Evolutionary conservation across 345 rosid species (phyloP).

Genomic region (Lumnitzera racemosa): DNA sequence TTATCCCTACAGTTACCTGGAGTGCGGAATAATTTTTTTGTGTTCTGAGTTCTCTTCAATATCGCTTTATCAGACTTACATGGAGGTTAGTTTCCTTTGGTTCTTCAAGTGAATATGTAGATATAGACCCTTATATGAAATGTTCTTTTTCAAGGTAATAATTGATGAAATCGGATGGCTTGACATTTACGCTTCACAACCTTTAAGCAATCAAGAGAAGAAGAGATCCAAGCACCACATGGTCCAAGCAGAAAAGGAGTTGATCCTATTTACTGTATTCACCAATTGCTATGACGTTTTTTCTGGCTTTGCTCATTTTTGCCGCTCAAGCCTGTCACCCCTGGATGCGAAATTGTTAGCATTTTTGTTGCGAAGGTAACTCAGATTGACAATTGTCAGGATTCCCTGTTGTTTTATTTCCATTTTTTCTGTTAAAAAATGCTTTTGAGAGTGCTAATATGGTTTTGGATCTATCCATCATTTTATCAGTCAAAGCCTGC

Average conservation of each 20-base stretch:
- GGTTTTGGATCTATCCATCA: conserved; percentile 9
- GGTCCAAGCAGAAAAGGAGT: conserved; percentile 64
- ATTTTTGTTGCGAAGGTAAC: conserved; percentile 55
- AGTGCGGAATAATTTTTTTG: conserved; percentile 57
- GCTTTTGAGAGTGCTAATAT: not conserved
- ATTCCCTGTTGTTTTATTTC: not conserved
- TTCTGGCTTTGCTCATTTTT: conserved; percentile 64
- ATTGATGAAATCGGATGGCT: conserved; percentile 70
- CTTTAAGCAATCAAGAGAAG: conserved; percentile 26
- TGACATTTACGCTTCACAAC: conserved; percentile 37
- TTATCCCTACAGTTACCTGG: conserved; percentile 41
- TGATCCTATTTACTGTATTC: conserved; percentile 46
- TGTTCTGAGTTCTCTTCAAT: conserved; percentile 45
- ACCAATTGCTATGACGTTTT: conserved; percentile 64
- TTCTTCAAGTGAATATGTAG: conserved; percentile 12
- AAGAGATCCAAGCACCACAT: conserved; percentile 41
- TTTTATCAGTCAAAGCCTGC: conserved; percentile 45
- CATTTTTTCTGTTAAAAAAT: not conserved
- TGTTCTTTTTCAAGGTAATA: conserved; percentile 33
- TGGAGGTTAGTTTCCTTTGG: conserved; percentile 37
- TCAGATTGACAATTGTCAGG: conserved; percentile 1
- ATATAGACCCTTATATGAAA: not conserved
- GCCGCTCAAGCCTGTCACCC: conserved; percentile 45
- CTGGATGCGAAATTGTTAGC: conserved; percentile 39
- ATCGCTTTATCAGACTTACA: conserved; percentile 44